These are phyloP conservation scores for Daldinia vernicosa DNA, from an alignment of 495 filamentous ascomycete species.

Conservation along the genomic window DNA sequence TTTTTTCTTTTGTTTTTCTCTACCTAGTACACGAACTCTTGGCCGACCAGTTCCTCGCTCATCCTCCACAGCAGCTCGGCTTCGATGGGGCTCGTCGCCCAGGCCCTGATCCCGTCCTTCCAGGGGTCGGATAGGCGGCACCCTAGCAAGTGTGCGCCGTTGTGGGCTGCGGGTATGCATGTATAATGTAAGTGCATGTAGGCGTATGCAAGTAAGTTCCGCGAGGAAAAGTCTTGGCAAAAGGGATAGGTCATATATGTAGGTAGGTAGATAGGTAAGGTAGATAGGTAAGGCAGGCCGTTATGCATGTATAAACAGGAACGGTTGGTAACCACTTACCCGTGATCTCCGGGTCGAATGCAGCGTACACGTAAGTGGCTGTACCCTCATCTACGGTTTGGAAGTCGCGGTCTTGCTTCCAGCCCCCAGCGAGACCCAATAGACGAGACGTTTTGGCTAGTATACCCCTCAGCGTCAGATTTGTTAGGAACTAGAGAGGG, in stretches of 20 bases:
- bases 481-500: no score
- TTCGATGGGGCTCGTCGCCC: conserved; percentile 31
- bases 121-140: conserved; percentile 23
- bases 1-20: neutral
- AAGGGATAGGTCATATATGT: neutral
- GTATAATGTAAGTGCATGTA: neutral
- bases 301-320: neutral
- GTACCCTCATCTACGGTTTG: conserved; percentile 13
- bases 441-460: conserved; percentile 15
- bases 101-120: conserved; percentile 23
- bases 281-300: neutral
- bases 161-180: conserved; percentile 9
- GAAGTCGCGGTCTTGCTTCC: conserved; percentile 10
- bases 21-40: conserved; percentile 22
- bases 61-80: conserved; percentile 25
- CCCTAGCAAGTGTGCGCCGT: conserved; percentile 24
- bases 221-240: neutral
- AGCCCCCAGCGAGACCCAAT: conserved; percentile 12
- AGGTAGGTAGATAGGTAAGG: neutral
- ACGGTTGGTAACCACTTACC: conserved; percentile 9
- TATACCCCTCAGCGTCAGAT: neutral
- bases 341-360: conserved; percentile 18
- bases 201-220: neutral
- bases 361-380: conserved; percentile 26
- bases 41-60: conserved; percentile 17